Evolutionary conservation across 345 rosid species (phyloP).

Genomic region (Ceriops tagal): DNA sequence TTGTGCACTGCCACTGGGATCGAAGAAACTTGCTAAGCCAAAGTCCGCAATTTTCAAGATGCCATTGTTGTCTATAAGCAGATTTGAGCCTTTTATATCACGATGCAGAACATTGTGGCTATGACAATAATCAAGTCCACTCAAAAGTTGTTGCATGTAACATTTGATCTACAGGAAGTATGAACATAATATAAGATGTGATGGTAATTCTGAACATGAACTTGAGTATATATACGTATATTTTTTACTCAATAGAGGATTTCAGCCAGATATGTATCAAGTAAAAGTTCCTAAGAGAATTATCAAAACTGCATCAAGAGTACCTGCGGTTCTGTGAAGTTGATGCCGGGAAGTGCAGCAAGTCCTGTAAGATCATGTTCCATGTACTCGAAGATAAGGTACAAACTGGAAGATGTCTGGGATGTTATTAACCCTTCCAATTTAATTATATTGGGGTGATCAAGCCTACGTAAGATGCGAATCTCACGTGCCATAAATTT

Average conservation of each 20-base stretch:
- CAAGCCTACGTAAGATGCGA: slow-evolving; percentile 67
- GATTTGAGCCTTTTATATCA: slow-evolving; percentile 97
- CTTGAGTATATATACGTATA: slow-evolving; percentile 2
- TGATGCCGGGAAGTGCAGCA: slow-evolving; percentile 71
- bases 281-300: neutral
- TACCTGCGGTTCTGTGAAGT: slow-evolving; percentile 93
- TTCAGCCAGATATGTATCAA: neutral
- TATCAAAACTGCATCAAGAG: slow-evolving; percentile 3
- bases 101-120: slow-evolving; percentile 79
- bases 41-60: slow-evolving; percentile 93
- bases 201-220: neutral
- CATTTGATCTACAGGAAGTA: slow-evolving; percentile 64
- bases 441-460: slow-evolving; percentile 90
- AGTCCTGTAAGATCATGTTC: slow-evolving; percentile 97
- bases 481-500: slow-evolving; percentile 96
- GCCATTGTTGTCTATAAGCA: slow-evolving; percentile 77
- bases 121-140: slow-evolving; percentile 94
- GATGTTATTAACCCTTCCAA: slow-evolving; percentile 92
- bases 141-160: slow-evolving; percentile 90
- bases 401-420: slow-evolving; percentile 59
- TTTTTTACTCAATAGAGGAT: neutral
- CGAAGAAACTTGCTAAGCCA: slow-evolving; percentile 75
- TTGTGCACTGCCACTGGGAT: slow-evolving; percentile 49
- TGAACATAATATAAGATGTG: slow-evolving; percentile 3
- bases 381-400: slow-evolving; percentile 96